Base-by-base conservation (phyloP, 495 filamentous ascomycete genomes). In the Tuber indicum region DNA sequence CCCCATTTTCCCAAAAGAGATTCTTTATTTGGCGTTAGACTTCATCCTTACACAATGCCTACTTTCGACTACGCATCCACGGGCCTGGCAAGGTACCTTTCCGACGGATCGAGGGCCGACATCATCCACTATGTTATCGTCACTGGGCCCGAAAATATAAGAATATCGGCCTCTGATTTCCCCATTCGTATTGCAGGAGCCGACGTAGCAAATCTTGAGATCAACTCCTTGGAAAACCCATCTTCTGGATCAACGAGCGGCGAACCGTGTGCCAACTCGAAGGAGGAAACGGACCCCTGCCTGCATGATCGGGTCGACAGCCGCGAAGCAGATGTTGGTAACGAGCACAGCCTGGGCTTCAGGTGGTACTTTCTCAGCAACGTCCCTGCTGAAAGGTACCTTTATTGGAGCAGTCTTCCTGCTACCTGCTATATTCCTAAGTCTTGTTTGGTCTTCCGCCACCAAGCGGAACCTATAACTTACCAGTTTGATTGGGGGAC, bases 71-170 rank as follows among this genome's bases (percentile, higher is more conserved):
- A 66, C n/a, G 58, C 58, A 66, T 16, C 58, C 58, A 66, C 58
- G n/a, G 44, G 71, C 77, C 45, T 44, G 73, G 76, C 70, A 39
- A 71, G 46, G 75, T 52, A 36, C 58, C 74, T 69, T 43, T 69
- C 62, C 45, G 42, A 62, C 43, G 70, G 75, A 75, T 49, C 58
- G 66, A 74, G 76, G 75, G 74, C 78, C 74, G 78, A 74, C 79
- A 78, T 80, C 79, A 78, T 77, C 73, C 44, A 71, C 73, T 75
- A 45, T 72, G 72, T 80, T 32, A 75, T 80, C 26, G 79, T 80
- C 47, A 74, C 78, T 80, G 77, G 76, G 21, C 73, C 62, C 47
- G 73, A 72, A 19, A 74, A 47, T 36, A 44, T 71, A n/a, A 66
- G 77, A 69, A 52, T 21, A 76, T 80, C 46, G 70, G 52, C 14